Evolutionary conservation across 495 filamentous ascomycete species (phyloP), one percentile per base, ranked within the genome.

Genomic region (Opeltia flavorubescens): DNA sequence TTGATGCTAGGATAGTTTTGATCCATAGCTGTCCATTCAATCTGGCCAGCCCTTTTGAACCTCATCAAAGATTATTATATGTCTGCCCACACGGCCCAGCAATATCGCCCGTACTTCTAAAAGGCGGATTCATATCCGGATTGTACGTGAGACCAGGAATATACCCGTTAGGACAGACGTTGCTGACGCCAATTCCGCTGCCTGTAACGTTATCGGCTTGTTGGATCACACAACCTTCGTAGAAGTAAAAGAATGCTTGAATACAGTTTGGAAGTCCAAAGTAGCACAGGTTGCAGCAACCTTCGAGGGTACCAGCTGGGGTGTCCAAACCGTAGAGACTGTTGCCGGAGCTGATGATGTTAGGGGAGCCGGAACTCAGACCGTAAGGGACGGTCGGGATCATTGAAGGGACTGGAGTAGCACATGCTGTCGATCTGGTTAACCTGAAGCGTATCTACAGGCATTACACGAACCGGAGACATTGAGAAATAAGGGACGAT

Each of bases 201-300:
- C 34, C 51, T 3, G 33, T 18, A 12, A 47, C 26, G 18, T 46
- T 33, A 1, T 34, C 13, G 11, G 33, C 43, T 12, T 50, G 38
- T 20, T 38, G 40, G 17, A 53, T 47, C 8, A 56, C 50, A 36
- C 54, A 56, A 13, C 54, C 54, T 39, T 56, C 42, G 38, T 56
- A 56, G 36, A 30, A 54, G n/a, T 50, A 56, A 36, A 43, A 56
- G 28, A 43, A 53, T 8, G 54, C 54, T 31, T 56, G 50, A 1
- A 54, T 42, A 27, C 54, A 56, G 26, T 56, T 50, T 1, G 42
- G 40, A 3, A 56, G 21, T 12, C 48, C 47, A 42, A 56, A 56
- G 43, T 49, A 56, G 36, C 54, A 56, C 1, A 50, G 26, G 46
- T 54, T 56, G 47, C 54, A 56, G 51, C 54, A 56, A 8, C 44